A percentile compares a stretch with the other conserved stretches of the same genome.
Conservation (phyloP, 1,284 basidiomycete genomes). For the Schizophyllum amplum region DNA sequence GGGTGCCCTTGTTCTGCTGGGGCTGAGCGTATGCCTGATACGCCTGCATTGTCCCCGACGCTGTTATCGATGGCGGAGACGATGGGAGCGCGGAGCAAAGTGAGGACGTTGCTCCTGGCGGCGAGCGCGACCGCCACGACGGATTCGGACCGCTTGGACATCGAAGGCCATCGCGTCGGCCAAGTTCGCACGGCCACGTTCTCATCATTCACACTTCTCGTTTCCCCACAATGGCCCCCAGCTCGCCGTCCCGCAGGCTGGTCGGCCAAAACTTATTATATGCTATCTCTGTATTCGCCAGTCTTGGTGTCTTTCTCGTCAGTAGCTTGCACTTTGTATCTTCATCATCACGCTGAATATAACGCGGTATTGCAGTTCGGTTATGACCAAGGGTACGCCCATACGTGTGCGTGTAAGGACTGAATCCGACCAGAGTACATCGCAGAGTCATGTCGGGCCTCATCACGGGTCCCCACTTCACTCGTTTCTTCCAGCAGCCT, state of each 20-base stretch:
- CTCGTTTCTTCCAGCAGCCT: slow-evolving; percentile 74
- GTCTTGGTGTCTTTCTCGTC: slow-evolving; percentile 82
- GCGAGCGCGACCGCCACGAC: neutral
- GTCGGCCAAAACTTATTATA: slow-evolving; percentile 78
- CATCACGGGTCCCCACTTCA: slow-evolving; percentile 92
- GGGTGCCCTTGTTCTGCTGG: slow-evolving; percentile 47
- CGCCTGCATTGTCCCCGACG: slow-evolving; percentile 24
- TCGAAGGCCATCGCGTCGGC: too few relatives aligned
- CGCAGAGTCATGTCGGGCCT: slow-evolving; percentile 79
- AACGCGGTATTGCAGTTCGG: slow-evolving; percentile 54
- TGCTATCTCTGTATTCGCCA: slow-evolving; percentile 75
- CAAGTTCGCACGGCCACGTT: neutral
- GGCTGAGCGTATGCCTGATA: slow-evolving; percentile 30
- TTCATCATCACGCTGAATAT: slow-evolving; percentile 14
- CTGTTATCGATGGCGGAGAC: neutral
- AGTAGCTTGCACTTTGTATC: slow-evolving; percentile 19
- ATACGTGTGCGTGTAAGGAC: neutral
- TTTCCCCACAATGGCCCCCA: neutral
- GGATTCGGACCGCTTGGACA: neutral
- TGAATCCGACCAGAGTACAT: slow-evolving; percentile 1
- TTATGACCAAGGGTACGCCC: slow-evolving; percentile 80
- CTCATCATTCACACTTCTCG: neutral
- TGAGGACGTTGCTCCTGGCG: too few relatives aligned
- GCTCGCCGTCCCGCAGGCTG: neutral
- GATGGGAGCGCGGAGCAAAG: neutral